Evolutionary conservation across 257 asterid species (phyloP).

Genomic region (Solanum clarkiae): DNA sequence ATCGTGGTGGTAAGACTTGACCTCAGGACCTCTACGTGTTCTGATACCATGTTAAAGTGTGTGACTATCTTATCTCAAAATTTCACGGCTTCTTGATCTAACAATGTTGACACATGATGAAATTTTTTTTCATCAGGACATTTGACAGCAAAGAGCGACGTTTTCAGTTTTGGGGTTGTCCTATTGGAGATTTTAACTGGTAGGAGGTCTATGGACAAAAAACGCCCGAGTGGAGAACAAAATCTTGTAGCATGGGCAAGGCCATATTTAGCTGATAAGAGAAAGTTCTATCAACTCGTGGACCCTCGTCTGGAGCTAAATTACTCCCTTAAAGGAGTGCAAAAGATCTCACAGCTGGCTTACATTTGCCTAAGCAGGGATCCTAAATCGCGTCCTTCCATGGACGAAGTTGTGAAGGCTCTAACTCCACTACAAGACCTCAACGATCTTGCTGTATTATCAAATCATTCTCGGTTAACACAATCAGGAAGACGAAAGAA

Average conservation of each 20-base stretch:
- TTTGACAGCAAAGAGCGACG: constrained; percentile 84
- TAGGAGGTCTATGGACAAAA: constrained; percentile 87
- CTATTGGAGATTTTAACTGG: constrained; percentile 82
- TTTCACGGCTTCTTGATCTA: not conserved
- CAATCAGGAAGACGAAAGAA: constrained; percentile 50
- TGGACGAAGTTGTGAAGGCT: constrained; percentile 78
- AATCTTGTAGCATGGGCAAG: constrained; percentile 91
- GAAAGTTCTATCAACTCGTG: constrained; percentile 72
- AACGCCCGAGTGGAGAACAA: constrained; percentile 82
- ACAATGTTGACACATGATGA: not conserved
- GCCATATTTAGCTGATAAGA: constrained; percentile 67
- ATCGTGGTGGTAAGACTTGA: not conserved
- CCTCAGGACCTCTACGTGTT: not conserved
- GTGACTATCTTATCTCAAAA: too few relatives aligned
- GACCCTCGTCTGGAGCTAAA: constrained; percentile 84
- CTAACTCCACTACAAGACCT: constrained; percentile 63
- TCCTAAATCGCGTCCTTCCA: constrained; percentile 69
- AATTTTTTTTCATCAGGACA: constrained; percentile 38
- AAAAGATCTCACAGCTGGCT: constrained; percentile 61
- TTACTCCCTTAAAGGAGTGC: constrained; percentile 80
- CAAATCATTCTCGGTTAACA: constrained; percentile 48
- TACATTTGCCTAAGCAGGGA: constrained; percentile 64
- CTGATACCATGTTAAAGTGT: not conserved
- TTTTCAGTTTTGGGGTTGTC: constrained; percentile 89
- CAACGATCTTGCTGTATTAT: constrained; percentile 62